Percentiles rank a stretch among this genome's conserved stretches.
Evolutionary conservation across 805 yeast species (phyloP).

Genomic region (Starmerella riodocensis): DNA sequence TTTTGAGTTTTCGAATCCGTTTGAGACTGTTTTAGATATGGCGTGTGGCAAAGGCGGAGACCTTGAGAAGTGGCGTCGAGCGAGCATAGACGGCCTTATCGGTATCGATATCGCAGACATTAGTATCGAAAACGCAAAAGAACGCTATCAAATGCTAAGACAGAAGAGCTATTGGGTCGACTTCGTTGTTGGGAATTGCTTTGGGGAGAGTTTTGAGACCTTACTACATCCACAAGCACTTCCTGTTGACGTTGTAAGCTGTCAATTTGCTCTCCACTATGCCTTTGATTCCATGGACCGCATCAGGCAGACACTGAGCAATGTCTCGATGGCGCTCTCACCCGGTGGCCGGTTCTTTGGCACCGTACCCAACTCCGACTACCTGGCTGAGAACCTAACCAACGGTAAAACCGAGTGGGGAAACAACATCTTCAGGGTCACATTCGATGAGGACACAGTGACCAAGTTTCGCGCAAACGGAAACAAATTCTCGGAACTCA

Average conservation of each 20-base stretch:
- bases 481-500: slow-evolving; percentile 31
- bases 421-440: slow-evolving; percentile 66
- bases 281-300: slow-evolving; percentile 80
- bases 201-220: slow-evolving; percentile 53
- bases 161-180: slow-evolving; percentile 54
- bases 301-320: slow-evolving; percentile 56
- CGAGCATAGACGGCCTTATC: slow-evolving; percentile 58
- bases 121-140: slow-evolving; percentile 71
- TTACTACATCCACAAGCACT: slow-evolving; percentile 60
- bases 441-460: slow-evolving; percentile 48
- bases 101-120: slow-evolving; percentile 89
- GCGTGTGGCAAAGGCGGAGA: slow-evolving; percentile 99
- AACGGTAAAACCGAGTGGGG: slow-evolving; percentile 62
- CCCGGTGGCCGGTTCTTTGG: slow-evolving; percentile 85
- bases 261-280: slow-evolving; percentile 89
- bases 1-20: slow-evolving; percentile 46
- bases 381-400: slow-evolving; percentile 43
- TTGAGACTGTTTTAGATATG: slow-evolving; percentile 58
- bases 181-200: slow-evolving; percentile 87
- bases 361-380: slow-evolving; percentile 77
- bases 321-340: slow-evolving; percentile 60
- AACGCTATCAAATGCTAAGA: slow-evolving; percentile 50
- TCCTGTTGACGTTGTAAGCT: slow-evolving; percentile 78
- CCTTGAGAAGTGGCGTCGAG: slow-evolving; percentile 72
- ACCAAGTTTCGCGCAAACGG: slow-evolving; percentile 28